Base-by-base conservation (phyloP, 2,329 filamentous ascomycete genomes). In the Davidsoniella eucalypti region DNA sequence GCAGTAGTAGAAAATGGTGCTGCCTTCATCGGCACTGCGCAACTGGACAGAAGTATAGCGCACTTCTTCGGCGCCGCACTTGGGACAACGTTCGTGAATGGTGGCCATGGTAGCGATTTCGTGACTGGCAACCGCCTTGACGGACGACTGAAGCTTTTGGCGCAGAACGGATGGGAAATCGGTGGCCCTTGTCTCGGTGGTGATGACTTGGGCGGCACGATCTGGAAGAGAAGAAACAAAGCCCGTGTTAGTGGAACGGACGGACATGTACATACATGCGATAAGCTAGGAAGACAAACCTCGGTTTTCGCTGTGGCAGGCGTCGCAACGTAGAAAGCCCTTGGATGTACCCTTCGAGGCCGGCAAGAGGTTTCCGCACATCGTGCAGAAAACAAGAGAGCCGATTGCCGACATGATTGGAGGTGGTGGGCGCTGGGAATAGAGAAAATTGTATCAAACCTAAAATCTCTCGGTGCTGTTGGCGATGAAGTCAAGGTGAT, bases 11-110 rank as follows among this genome's bases (percentile, higher is more conserved):
- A 95, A 93, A 50, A 94, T 78, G 0, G 90, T 95, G 56, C 82
- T 86, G 54, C 92, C 92, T 76, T 96, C 90, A 64, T 98, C 92
- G 50, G 90, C 92, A 70, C 87, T 81, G 58, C 90, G 82, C 59
- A 94, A 69, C 64, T 98, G 92, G 54, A 87, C 78, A 2, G 83
- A 83, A 46, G 86, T 84, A 63, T 82, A 96, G 58, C 80, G 83
- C 64, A 96, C 87, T 61, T 94, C 82, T 49, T 79, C 80, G 49
- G 79, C 72, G 14, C 82, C 86, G 63, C 92, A 96, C 59, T 87
- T 80, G 43, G 82, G 76, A 62, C 92, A 96, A 42, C 73, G 78
- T 62, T 82, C 72, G 54, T 75, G 68, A 57, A 75, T 84, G 41
- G 62, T 71, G 47, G 80, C 83, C 61, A 83, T 83, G 40, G 80